phyloP scores from a whole-genome alignment of 805 yeast species.

The Ogataea naganishii region DNA sequence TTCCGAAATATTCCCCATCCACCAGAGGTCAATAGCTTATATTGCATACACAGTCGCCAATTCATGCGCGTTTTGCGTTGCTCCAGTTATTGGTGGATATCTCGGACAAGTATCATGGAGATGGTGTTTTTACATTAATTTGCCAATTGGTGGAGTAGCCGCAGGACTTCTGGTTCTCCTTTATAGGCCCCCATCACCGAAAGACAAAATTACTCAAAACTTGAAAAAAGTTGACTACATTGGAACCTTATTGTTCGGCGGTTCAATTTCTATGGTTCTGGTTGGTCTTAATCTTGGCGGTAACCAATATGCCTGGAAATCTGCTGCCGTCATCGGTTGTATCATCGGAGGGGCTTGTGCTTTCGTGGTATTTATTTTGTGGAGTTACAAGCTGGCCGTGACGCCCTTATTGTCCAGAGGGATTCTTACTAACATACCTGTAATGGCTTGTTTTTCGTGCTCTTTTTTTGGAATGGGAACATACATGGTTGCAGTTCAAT shows the following conservation, averaged over 20 bases:
- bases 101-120: conserved; percentile 58
- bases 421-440: conserved; percentile 24
- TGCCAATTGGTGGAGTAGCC: conserved; percentile 54
- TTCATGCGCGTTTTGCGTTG: conserved; percentile 43
- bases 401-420: conserved; percentile 39
- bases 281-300: conserved; percentile 53
- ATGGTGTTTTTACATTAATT: conserved; percentile 65
- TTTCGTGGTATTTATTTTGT: conserved; percentile 25
- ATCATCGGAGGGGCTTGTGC: conserved; percentile 37
- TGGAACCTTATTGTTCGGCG: conserved; percentile 35
- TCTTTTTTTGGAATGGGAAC: conserved; percentile 28
- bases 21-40: conserved; percentile 29
- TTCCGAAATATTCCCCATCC: conserved; percentile 44
- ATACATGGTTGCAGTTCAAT: conserved; percentile 30
- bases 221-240: conserved; percentile 36
- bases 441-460: conserved; percentile 28
- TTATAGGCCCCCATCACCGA: conserved; percentile 39
- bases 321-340: conserved; percentile 40
- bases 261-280: conserved; percentile 36
- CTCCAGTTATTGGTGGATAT: conserved; percentile 63
- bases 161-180: conserved; percentile 27
- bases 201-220: conserved; percentile 29
- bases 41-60: conserved; percentile 32
- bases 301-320: conserved; percentile 39
- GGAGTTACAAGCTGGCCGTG: conserved; percentile 32